Evolutionary conservation across 345 rosid genomes (phyloP).

Genomic region (Excoecaria agallocha): DNA sequence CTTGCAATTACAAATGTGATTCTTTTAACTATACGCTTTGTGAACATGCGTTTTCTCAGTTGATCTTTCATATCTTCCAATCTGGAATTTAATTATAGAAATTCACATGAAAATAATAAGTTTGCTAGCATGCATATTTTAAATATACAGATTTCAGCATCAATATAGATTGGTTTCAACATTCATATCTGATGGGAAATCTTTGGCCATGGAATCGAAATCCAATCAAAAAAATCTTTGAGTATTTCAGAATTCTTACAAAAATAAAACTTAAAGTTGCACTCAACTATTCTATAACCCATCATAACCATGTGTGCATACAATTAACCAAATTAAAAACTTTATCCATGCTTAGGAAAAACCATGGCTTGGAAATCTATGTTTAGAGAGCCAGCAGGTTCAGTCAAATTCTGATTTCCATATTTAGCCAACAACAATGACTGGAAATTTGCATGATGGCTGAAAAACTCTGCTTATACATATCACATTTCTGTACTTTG

Average conservation of each 20-base stretch:
- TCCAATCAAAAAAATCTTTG: background rate
- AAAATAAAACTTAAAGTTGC: background rate
- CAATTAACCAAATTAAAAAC: too few relatives aligned
- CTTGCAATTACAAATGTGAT: conserved; percentile 52
- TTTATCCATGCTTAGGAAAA: background rate
- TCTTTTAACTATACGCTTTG: conserved; percentile 70
- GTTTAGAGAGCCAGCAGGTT: background rate
- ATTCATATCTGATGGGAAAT: background rate
- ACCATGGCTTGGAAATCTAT: background rate
- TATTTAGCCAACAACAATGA: background rate
- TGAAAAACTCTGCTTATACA: background rate
- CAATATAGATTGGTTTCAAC: background rate
- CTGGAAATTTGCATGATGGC: background rate
- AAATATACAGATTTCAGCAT: background rate
- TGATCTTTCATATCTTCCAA: conserved; percentile 89
- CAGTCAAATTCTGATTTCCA: background rate
- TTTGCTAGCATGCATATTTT: background rate
- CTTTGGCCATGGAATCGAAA: background rate
- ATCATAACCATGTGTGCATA: too few relatives aligned
- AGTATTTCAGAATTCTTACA: background rate
- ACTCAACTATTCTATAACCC: background rate
- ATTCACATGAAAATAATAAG: conserved; percentile 8
- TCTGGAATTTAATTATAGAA: conserved; percentile 40
- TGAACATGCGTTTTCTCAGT: conserved; percentile 74
- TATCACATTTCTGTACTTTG: background rate